Evolutionary conservation across 2,329 filamentous ascomycete species (phyloP).

Genomic region (Hypoxylon sp.): DNA sequence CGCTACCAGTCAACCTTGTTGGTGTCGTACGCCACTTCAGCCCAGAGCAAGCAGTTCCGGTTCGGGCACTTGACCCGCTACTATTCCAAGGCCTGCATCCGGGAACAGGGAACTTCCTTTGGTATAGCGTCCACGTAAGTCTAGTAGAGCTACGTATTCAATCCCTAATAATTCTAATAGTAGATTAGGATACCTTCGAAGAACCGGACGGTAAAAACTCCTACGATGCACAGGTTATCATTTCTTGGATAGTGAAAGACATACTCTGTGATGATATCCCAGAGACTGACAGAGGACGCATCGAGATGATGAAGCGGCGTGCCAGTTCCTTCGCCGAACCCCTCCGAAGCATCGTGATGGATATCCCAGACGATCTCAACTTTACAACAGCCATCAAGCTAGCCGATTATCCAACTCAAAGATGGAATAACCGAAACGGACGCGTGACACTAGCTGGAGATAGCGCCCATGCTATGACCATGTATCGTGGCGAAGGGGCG

Average conservation of each 20-base stretch:
- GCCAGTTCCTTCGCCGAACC: conserved; percentile 56
- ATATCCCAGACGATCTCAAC: conserved; percentile 58
- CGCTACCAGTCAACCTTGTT: conserved; percentile 58
- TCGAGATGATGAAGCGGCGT: conserved; percentile 60
- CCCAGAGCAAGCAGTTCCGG: conserved; percentile 54
- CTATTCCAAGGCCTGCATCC: conserved; percentile 70
- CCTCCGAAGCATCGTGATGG: conserved; percentile 60
- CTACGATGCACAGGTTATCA: conserved; percentile 62
- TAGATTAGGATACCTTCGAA: conserved; percentile 20
- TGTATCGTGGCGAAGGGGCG: conserved; percentile 62
- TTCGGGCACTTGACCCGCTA: conserved; percentile 66
- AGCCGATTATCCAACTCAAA: conserved; percentile 57
- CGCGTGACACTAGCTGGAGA: conserved; percentile 67
- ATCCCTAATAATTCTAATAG: neutral
- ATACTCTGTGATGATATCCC: conserved; percentile 55
- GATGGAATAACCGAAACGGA: conserved; percentile 62
- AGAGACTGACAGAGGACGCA: conserved; percentile 51
- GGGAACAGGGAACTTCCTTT: conserved; percentile 64
- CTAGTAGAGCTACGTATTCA: conserved; percentile 41
- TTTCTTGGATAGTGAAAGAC: conserved; percentile 62
- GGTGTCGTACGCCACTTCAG: conserved; percentile 59
- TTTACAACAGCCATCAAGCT: conserved; percentile 53
- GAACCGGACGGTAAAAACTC: conserved; percentile 53
- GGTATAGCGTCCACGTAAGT: conserved; percentile 63
- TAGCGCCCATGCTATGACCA: conserved; percentile 72